phyloP scores from a whole-genome alignment of 2,329 filamentous ascomycete genomes.

The Podosphaera fusca region DNA sequence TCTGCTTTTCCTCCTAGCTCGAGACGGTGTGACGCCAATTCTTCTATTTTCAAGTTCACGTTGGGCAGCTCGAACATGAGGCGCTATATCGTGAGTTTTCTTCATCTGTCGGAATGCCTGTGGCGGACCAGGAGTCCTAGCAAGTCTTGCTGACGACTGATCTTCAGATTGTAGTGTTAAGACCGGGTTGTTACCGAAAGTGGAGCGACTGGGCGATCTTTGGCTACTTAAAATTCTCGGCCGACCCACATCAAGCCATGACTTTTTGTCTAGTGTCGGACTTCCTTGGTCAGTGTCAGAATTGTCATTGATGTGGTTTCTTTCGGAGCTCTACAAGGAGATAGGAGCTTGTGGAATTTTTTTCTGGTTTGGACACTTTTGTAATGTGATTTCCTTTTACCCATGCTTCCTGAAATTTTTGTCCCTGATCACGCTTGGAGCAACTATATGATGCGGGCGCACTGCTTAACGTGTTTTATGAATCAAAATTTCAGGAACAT shows the following conservation, averaged over 20 bases:
- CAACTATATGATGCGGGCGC: no score
- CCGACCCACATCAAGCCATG: constrained; percentile 11
- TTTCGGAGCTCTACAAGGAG: no score
- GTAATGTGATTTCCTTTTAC: no score
- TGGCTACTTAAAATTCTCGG: constrained; percentile 13
- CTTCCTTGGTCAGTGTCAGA: no score
- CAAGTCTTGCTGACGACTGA: constrained; percentile 9
- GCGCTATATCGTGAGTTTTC: constrained; percentile 20
- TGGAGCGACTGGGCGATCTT: constrained; percentile 13
- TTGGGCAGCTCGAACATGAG: constrained; percentile 36
- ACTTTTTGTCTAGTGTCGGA: constrained; percentile 1
- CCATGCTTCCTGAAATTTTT: no score
- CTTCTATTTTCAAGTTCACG: constrained; percentile 34
- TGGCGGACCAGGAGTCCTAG: constrained; percentile 10
- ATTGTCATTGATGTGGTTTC: no score
- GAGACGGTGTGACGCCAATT: constrained; percentile 36
- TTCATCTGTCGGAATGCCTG: constrained; percentile 10
- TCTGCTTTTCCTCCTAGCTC: constrained; percentile 31
- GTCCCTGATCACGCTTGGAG: no score
- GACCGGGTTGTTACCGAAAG: constrained; percentile 13
- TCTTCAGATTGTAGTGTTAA: constrained; percentile 7
- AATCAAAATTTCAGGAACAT: no score
- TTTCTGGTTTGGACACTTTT: no score
- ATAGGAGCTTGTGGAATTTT: no score
- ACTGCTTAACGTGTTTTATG: no score